Percentiles rank a stretch among this genome's conserved stretches.
Conservation (phyloP, 2,329 filamentous ascomycete species). For the Colletotrichum magnum region DNA sequence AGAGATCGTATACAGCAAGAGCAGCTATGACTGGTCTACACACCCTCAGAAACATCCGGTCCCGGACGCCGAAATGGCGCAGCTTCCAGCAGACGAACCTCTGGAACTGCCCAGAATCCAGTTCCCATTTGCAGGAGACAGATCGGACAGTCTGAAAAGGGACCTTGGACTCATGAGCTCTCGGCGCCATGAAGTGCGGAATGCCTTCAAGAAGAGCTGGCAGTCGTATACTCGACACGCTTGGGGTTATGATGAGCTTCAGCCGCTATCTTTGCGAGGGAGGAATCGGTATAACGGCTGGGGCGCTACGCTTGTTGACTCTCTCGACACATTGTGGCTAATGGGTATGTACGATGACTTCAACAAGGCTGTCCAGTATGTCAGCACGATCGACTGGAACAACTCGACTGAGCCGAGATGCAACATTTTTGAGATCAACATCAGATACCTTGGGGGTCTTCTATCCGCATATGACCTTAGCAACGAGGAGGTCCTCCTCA, state of each 20-base stretch:
- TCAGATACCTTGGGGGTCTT: slow-evolving; percentile 79
- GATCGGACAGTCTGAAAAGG: slow-evolving; percentile 41
- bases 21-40: slow-evolving; percentile 43
- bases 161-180: slow-evolving; percentile 54
- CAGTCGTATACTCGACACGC: slow-evolving; percentile 58
- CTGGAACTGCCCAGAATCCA: slow-evolving; percentile 34
- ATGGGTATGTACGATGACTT: slow-evolving; percentile 67
- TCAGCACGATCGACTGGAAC: slow-evolving; percentile 66
- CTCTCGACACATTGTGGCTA: slow-evolving; percentile 67
- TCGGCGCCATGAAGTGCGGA: slow-evolving; percentile 50
- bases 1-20: slow-evolving; percentile 23
- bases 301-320: slow-evolving; percentile 61
- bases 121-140: slow-evolving; percentile 36
- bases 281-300: slow-evolving; percentile 62
- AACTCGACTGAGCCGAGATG: slow-evolving; percentile 59
- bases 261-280: slow-evolving; percentile 55
- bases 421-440: slow-evolving; percentile 80
- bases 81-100: slow-evolving; percentile 34
- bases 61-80: slow-evolving; percentile 40
- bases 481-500: slow-evolving; percentile 66
- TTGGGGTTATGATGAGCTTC: slow-evolving; percentile 62
- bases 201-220: slow-evolving; percentile 56
- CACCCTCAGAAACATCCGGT: slow-evolving; percentile 41
- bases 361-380: slow-evolving; percentile 60
- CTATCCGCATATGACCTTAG: slow-evolving; percentile 79